Conservation (phyloP, 768 basidiomycete species). For the Cystobasidiopsis lactophilus region DNA sequence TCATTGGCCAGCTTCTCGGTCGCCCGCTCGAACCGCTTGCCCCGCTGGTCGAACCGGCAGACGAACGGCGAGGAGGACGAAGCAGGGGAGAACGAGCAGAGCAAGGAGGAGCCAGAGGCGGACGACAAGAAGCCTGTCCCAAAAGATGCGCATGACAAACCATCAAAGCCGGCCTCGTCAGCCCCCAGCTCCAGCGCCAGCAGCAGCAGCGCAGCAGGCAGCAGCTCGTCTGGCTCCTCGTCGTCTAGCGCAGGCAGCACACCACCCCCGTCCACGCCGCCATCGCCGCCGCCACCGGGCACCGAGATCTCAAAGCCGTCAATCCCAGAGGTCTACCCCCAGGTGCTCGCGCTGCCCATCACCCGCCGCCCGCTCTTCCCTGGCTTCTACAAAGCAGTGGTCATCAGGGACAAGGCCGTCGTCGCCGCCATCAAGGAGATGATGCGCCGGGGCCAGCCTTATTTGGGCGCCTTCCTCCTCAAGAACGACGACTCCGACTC, state of each 20-base stretch:
- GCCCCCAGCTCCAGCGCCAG: background rate
- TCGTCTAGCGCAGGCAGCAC: background rate
- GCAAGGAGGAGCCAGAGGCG: too few species aligned
- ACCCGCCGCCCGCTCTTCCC: constrained; percentile 88
- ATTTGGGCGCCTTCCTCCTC: constrained; percentile 85
- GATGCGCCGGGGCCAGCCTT: constrained; percentile 89
- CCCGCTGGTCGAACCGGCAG: too few species aligned
- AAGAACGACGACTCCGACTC: constrained; percentile 83
- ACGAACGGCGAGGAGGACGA: too few species aligned
- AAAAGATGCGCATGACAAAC: too few species aligned
- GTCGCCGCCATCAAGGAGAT: constrained; percentile 87
- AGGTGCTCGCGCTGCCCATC: constrained; percentile 83
- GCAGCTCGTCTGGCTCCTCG: background rate
- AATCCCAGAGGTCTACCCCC: constrained; percentile 75
- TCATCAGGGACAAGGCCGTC: constrained; percentile 70
- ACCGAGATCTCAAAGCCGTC: constrained; percentile 8
- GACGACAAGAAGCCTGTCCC: too few species aligned
- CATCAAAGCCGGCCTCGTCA: too few species aligned
- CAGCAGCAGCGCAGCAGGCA: constrained; percentile 1
- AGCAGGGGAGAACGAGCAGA: too few species aligned
- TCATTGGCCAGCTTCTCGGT: too few species aligned
- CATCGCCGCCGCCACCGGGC: background rate
- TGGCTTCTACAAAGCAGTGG: constrained; percentile 94
- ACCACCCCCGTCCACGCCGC: background rate
- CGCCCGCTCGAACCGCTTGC: too few species aligned